Evolutionary conservation across 805 yeast species (phyloP).

Genomic region (Kodamaea neixiangensis): DNA sequence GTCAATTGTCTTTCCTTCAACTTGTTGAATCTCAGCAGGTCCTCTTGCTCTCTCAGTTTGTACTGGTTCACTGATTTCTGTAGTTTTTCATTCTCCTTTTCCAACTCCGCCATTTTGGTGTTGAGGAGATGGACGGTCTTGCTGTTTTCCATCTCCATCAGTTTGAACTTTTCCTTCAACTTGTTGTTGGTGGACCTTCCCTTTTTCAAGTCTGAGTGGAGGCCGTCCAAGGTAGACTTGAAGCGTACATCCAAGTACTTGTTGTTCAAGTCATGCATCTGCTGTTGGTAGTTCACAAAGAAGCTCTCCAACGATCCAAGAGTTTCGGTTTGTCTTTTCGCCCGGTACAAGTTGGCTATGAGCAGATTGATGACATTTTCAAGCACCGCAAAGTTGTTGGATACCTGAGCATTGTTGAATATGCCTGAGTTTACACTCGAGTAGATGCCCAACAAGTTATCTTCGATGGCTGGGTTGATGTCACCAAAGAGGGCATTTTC

Average conservation of each 20-base stretch:
- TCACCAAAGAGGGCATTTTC: slow-evolving; percentile 67
- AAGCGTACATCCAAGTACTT: slow-evolving; percentile 24
- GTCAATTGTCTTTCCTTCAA: slow-evolving; percentile 3
- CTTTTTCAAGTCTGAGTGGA: slow-evolving; percentile 19
- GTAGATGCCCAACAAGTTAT: slow-evolving; percentile 48
- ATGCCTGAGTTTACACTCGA: slow-evolving; percentile 55
- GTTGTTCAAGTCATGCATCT: slow-evolving; percentile 27
- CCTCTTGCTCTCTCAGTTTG: slow-evolving; percentile 2
- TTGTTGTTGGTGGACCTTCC: slow-evolving; percentile 17
- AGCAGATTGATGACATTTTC: slow-evolving; percentile 57
- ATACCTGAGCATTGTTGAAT: slow-evolving; percentile 59
- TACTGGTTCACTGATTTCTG: not conserved
- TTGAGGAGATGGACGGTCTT: slow-evolving; percentile 6
- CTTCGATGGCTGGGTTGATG: slow-evolving; percentile 51
- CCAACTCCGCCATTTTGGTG: slow-evolving; percentile 9
- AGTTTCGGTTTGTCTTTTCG: slow-evolving; percentile 59
- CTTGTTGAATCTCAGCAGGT: not conserved
- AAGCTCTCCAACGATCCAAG: slow-evolving; percentile 57
- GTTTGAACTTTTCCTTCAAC: slow-evolving; percentile 18
- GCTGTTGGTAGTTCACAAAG: slow-evolving; percentile 47
- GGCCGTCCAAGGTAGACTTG: slow-evolving; percentile 12
- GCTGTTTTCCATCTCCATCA: slow-evolving; percentile 11
- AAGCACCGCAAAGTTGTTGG: slow-evolving; percentile 56
- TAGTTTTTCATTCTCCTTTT: slow-evolving; percentile 10
- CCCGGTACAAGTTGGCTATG: slow-evolving; percentile 55